Percentiles rank a stretch among this genome's conserved stretches.
These are phyloP conservation scores for Mycosphaerella arachidis DNA, from an alignment of 2,329 filamentous ascomycete genomes.

Conservation along the genomic window DNA sequence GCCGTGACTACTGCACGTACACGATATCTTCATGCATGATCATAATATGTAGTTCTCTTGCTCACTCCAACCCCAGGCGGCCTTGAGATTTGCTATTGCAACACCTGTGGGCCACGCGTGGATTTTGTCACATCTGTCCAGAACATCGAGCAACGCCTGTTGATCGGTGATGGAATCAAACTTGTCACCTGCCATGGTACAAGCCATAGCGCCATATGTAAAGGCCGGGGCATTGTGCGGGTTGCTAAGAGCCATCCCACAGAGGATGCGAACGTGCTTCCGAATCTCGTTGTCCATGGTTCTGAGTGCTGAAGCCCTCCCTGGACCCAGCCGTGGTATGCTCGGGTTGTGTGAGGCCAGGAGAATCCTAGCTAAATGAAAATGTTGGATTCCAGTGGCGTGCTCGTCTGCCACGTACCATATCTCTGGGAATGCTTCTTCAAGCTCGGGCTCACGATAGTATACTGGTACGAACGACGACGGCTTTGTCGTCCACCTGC, in stretches of 20 bases:
- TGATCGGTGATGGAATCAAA: constrained; percentile 39
- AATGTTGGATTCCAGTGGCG: constrained; percentile 58
- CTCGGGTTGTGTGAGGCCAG: constrained; percentile 54
- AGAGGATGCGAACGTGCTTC: constrained; percentile 49
- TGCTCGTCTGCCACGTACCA: constrained; percentile 56
- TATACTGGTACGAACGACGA: constrained; percentile 54
- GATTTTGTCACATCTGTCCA: constrained; percentile 1
- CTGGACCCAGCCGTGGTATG: constrained; percentile 47
- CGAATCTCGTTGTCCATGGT: constrained; percentile 44
- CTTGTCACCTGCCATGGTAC: constrained; percentile 43
- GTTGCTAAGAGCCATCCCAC: constrained; percentile 57
- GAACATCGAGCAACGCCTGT: constrained; percentile 38
- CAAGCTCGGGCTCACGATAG: constrained; percentile 37
- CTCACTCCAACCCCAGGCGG: constrained; percentile 47
- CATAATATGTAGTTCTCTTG: constrained; percentile 5
- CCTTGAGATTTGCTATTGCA: constrained; percentile 46
- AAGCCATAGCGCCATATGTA: constrained; percentile 39
- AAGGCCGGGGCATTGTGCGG: constrained; percentile 51
- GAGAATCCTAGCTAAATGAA: constrained; percentile 55
- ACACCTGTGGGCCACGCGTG: constrained; percentile 48
- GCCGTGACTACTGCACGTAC: background rate
- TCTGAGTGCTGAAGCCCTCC: constrained; percentile 37
- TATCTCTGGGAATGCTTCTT: constrained; percentile 53
- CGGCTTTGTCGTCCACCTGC: constrained; percentile 48
- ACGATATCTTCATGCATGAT: constrained; percentile 1